phyloP scores from a whole-genome alignment of 2,329 filamentous ascomycete species.

The Clonostachys rhizophaga region DNA sequence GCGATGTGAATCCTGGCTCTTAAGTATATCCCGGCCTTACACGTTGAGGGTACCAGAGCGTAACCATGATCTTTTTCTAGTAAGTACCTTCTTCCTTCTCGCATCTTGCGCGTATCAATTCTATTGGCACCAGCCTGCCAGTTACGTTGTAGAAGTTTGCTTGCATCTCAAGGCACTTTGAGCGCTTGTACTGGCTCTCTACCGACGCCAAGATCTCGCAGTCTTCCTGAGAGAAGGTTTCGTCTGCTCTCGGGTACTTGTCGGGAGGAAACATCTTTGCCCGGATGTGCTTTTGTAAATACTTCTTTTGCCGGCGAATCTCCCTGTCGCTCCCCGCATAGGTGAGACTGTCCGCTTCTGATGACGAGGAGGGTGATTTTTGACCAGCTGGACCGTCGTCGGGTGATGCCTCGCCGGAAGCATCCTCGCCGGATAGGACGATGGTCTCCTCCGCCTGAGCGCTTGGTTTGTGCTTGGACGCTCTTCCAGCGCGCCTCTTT shows the following conservation, averaged over 20 bases:
- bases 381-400: not conserved
- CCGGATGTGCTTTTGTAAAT: constrained; percentile 22
- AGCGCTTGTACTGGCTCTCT: constrained; percentile 21
- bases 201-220: constrained; percentile 26
- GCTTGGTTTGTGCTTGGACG: constrained; percentile 3
- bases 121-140: constrained; percentile 30
- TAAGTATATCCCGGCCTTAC: too few species aligned
- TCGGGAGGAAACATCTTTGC: constrained; percentile 18
- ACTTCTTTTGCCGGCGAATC: constrained; percentile 14
- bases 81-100: constrained; percentile 8
- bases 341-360: not conserved
- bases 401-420: not conserved
- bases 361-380: not conserved
- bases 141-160: constrained; percentile 37
- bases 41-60: not conserved
- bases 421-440: too few species aligned
- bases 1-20: too few species aligned
- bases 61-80: not conserved
- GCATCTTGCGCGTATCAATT: constrained; percentile 26
- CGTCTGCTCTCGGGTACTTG: constrained; percentile 11
- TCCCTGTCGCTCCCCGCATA: constrained; percentile 7
- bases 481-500: not conserved
- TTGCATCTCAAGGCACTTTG: constrained; percentile 35
- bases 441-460: too few species aligned
- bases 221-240: constrained; percentile 18